Evolutionary conservation across 2,329 filamentous ascomycete genomes (phyloP), one percentile per base, ranked within the genome.

Genomic region (Exutisphaerella laricina): DNA sequence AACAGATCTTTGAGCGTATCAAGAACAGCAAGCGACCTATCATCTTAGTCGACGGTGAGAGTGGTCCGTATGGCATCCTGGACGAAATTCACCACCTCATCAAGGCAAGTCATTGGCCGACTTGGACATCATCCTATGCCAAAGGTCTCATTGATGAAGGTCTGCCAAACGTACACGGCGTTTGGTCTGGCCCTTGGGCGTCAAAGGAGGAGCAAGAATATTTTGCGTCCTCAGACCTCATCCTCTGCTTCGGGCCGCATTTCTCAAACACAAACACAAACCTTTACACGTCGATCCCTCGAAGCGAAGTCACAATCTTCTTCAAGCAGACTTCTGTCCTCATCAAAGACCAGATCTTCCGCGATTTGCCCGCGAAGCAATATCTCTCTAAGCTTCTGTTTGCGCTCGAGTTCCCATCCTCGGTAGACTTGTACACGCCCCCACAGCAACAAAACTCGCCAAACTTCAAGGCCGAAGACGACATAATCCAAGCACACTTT

Each of bases 81-180:
- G 57, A 68, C 0, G 61, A 69, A n/a, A 57, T 72, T 1, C 62
- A 74, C 42, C 49, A 63, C 10, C 56, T 78, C 13, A 65, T 72
- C 6, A 58, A 65, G 21, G 31, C 56, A 2, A 74, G 71, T 0
- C 57, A 60, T 0, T 73, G 71, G 61, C 73, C 73, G 0, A 74
- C 70, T 0, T 73, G 66, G 56, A 69, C 66, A 1, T 69, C 70
- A 0, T 61, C 64, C 0, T 72, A 72, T 20, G 71, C 70, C 34
- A 94, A 94, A 68, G 79, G 87, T 13, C 84, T 85, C 14, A 77
- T 95, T 34, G 77, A 92, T 57, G 88, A 95, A 65, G 77, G 76
- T 2, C 74, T 84, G 34, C 70, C 75, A n/a, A 84, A 78, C 58
- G 94, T 84, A 54, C 64, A 73, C 43, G 74, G 75, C 3, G 56